Conservation (phyloP, 2,329 filamentous ascomycete species). For the Sporothrix schenckii region DNA sequence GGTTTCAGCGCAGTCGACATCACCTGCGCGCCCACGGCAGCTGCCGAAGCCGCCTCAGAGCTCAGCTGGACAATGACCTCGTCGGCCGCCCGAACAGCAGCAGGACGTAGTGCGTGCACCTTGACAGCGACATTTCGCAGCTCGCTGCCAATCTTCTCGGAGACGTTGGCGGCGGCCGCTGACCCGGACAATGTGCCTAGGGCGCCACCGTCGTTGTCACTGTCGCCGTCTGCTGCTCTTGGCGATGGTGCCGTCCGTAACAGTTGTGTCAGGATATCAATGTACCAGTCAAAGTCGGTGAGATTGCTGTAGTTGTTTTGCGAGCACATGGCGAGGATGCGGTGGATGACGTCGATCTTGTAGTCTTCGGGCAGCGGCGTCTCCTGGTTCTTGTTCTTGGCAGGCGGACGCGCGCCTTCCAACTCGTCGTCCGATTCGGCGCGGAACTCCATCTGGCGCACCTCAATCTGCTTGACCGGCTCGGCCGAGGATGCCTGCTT, state of each 20-base stretch:
- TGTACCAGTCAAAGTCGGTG: conserved; percentile 95
- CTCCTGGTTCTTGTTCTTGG: conserved; percentile 46
- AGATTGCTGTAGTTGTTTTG: conserved; percentile 85
- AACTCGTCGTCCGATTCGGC: conserved; percentile 57
- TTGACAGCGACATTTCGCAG: conserved; percentile 89
- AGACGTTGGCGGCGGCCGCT: conserved; percentile 53
- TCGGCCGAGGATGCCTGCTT: conserved; percentile 62
- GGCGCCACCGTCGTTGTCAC: conserved; percentile 40
- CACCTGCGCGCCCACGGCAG: conserved; percentile 53
- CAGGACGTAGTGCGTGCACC: conserved; percentile 77
- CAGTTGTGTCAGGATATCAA: conserved; percentile 84
- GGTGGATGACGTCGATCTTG: conserved; percentile 75
- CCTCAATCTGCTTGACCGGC: conserved; percentile 45
- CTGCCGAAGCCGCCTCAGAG: conserved; percentile 51
- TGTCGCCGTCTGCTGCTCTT: conserved; percentile 47
- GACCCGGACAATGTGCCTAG: conserved; percentile 27
- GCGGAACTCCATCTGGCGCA: conserved; percentile 51
- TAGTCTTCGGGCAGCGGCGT: conserved; percentile 83
- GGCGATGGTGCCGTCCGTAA: conserved; percentile 68
- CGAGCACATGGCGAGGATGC: conserved; percentile 87
- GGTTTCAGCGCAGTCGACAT: conserved; percentile 71
- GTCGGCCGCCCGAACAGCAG: conserved; percentile 83
- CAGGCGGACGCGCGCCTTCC: conserved; percentile 46
- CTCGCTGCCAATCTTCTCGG: conserved; percentile 77
- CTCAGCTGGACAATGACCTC: conserved; percentile 66